Evolutionary conservation across 345 rosid genomes (phyloP).

Genomic region (Populus simonii): DNA sequence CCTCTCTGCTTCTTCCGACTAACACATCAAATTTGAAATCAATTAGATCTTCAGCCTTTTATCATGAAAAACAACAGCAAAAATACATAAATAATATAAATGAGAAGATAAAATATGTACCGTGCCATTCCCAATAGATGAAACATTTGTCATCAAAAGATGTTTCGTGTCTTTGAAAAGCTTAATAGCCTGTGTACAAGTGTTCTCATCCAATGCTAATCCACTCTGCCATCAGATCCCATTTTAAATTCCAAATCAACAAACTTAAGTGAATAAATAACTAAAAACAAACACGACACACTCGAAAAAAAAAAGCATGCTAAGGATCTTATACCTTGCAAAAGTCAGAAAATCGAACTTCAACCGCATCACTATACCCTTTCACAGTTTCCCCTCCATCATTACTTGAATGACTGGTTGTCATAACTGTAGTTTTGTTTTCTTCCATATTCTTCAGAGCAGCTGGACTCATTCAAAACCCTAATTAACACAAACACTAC

Average conservation of each 20-base stretch:
- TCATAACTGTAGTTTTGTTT: conserved; percentile 16
- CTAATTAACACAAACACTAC: neutral
- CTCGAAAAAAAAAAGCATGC: neutral
- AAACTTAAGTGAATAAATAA: neutral
- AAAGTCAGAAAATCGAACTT: conserved; percentile 40
- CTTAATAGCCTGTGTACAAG: conserved; percentile 41
- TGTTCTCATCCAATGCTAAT: conserved; percentile 53
- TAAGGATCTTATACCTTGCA: conserved; percentile 40
- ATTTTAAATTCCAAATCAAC: neutral
- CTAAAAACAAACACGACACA: neutral
- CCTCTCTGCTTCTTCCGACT: conserved; percentile 86
- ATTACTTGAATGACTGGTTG: conserved; percentile 13
- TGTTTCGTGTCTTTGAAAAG: conserved; percentile 72
- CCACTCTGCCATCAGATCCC: conserved; percentile 48
- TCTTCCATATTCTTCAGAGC: conserved; percentile 26
- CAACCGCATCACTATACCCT: conserved; percentile 21
- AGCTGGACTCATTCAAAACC: conserved; percentile 20
- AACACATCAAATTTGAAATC: conserved; percentile 13
- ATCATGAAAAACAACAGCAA: neutral
- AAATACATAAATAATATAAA: neutral
- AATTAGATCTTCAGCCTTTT: neutral
- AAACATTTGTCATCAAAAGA: conserved; percentile 45
- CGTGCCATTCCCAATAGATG: conserved; percentile 60
- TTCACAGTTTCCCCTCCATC: conserved; percentile 18
- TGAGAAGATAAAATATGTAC: conserved; percentile 27